phyloP scores from a whole-genome alignment of 768 basidiomycete species.

The Rhodotorula paludigena region DNA sequence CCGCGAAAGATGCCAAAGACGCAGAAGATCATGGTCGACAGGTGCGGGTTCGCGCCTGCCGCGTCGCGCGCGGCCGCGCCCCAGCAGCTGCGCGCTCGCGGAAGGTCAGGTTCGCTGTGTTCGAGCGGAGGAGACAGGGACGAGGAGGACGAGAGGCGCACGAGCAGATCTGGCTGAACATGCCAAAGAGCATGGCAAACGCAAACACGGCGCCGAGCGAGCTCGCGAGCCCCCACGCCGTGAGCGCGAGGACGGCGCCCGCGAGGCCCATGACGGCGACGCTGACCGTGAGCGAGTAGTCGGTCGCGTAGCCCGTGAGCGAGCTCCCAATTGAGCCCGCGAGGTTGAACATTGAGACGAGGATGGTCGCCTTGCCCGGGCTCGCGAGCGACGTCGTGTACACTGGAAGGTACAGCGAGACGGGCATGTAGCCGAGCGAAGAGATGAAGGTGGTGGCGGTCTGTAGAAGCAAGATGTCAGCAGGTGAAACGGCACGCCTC shows the following conservation, averaged over 20 bases:
- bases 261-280: conserved; percentile 8
- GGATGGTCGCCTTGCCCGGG: not conserved
- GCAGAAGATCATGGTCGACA: conserved; percentile 20
- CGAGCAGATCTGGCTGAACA: conserved; percentile 10
- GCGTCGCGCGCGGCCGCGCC: conserved; percentile 1
- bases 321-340: conserved; percentile 9
- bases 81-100: not conserved
- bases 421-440: conserved; percentile 26
- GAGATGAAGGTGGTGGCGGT: conserved; percentile 11
- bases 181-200: conserved; percentile 15
- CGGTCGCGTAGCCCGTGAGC: conserved; percentile 4
- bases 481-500: no score
- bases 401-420: conserved; percentile 30
- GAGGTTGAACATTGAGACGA: conserved; percentile 28
- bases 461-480: not conserved
- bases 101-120: no score
- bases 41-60: conserved; percentile 24
- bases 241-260: conserved; percentile 7
- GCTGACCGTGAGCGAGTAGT: not conserved
- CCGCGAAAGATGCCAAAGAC: conserved; percentile 21
- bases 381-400: conserved; percentile 19
- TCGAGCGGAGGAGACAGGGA: no score
- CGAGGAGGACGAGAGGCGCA: not conserved
- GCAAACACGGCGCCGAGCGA: conserved; percentile 16
- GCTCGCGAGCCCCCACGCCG: conserved; percentile 5